These are phyloP conservation scores for Gnaphalium uliginosum DNA, from an alignment of 129 eudicot species.

Conservation along the genomic window DNA sequence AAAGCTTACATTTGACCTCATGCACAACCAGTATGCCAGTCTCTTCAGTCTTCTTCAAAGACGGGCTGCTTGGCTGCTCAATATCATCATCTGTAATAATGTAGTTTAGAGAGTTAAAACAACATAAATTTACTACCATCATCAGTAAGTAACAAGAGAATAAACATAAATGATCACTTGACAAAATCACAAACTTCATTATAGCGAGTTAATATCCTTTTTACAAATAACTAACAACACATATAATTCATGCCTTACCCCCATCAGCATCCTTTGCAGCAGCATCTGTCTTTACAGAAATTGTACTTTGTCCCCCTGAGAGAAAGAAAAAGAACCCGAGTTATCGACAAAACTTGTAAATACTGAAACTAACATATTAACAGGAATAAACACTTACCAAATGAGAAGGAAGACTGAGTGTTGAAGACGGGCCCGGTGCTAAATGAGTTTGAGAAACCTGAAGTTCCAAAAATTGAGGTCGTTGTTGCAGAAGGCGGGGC, in stretches of 20 bases:
- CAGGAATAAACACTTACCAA: slow-evolving; percentile 54
- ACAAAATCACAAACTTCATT: not conserved
- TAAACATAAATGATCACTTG: not conserved
- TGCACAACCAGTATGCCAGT: slow-evolving; percentile 74
- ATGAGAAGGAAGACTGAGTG: slow-evolving; percentile 51
- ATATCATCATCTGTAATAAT: slow-evolving; percentile 58
- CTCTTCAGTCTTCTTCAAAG: slow-evolving; percentile 85
- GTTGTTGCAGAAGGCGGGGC: slow-evolving; percentile 29
- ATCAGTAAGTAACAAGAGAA: not conserved
- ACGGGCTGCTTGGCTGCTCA: slow-evolving; percentile 98
- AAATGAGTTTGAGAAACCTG: slow-evolving; percentile 27
- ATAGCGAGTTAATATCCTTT: not conserved
- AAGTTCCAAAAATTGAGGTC: slow-evolving; percentile 28
- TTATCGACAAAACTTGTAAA: not conserved
- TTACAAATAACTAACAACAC: not conserved
- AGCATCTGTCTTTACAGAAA: slow-evolving; percentile 47
- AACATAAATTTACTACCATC: not conserved
- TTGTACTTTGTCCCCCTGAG: slow-evolving; percentile 55
- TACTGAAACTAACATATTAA: not conserved
- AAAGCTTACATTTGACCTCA: slow-evolving; percentile 96
- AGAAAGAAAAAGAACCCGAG: slow-evolving; percentile 6
- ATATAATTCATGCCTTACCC: slow-evolving; percentile 46
- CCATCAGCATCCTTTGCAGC: slow-evolving; percentile 70
- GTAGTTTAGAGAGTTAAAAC: not conserved
- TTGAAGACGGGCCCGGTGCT: slow-evolving; percentile 43